phyloP scores from a whole-genome alignment of 148 eudicot genomes.

The Spergularia marina region DNA sequence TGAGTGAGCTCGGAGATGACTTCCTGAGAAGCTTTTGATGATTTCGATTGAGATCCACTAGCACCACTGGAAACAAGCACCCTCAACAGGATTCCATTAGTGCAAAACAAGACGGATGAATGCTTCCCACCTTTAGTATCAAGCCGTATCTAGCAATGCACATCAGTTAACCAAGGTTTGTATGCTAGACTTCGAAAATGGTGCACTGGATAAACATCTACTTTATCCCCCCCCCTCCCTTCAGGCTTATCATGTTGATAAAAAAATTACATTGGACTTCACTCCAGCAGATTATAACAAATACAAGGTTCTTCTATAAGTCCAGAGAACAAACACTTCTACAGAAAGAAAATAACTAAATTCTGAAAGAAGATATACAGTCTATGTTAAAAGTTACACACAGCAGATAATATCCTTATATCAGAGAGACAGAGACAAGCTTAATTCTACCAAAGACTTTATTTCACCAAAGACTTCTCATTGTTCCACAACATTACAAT shows the following conservation, averaged over 20 bases:
- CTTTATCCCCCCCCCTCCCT: not conserved
- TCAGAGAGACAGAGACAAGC: not conserved
- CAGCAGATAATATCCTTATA: not conserved
- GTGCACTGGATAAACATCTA: not conserved
- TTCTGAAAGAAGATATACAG: not conserved
- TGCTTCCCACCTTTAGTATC: constrained; percentile 86
- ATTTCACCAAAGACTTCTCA: not conserved
- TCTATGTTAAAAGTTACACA: not conserved
- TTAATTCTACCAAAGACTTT: no score
- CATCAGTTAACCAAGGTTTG: constrained; percentile 3
- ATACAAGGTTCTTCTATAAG: not conserved
- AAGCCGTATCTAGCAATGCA: constrained; percentile 66
- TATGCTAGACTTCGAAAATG: not conserved
- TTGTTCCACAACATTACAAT: not conserved
- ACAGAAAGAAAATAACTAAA: not conserved
- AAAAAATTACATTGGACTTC: not conserved
- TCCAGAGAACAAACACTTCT: not conserved
- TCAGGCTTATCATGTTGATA: not conserved
- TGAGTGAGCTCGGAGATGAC: constrained; percentile 60
- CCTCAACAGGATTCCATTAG: constrained; percentile 79
- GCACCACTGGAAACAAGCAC: constrained; percentile 56
- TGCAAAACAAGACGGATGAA: constrained; percentile 83
- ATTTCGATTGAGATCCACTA: constrained; percentile 33
- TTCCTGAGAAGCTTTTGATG: constrained; percentile 27
- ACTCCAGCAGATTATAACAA: not conserved